Evolutionary conservation across 208 protist species (phyloP), one percentile per base, ranked within the genome.

Genomic region (Crithidia sp.): DNA sequence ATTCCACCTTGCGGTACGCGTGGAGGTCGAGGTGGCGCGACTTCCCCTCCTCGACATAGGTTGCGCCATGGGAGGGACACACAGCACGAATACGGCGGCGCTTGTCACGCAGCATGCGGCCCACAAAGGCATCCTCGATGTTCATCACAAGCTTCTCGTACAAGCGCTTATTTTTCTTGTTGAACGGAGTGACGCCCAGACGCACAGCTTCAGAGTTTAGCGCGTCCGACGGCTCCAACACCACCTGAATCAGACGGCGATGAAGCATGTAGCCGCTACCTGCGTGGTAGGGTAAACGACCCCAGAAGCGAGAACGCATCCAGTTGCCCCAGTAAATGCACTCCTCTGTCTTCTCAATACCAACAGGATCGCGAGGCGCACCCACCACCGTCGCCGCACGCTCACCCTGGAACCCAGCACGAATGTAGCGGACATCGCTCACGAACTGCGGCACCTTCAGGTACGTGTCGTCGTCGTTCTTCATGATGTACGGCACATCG

Each of bases 381-480:
- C 13, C 54, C 5, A 13, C 14, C 5, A 19, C 6, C 14, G 19
- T 40, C 28, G 6, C 4, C 54, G 39, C 19, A 40, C 19, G 14
- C 54, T 40, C 17, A 7, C 54, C 54, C 19, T 40, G 4, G 3
- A 13, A 6, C 37, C 57, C 57, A 41, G 17, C 12, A 12, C 39
- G 8, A 3, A 62, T 47, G 39, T 28, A 47, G 16, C 57, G 57
- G 39, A 86, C 50, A 53, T 86, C 84, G 41, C 63, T 67, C 57
- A 89, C 71, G 47, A 73, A 82, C 71, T 89, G 81, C 68, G 84
- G 84, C 65, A 89, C 81, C 61, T 77, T 80, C 52, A 86, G 5
- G 54, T 84, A 90, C 40, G 71, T 70, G 62, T 90, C 85, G 69
- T 90, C 85, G 57, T 90, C 85, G n/a, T 79, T 75, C 62, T 87